Evolutionary conservation across 2,329 filamentous ascomycete species (phyloP).

Genomic region (Paramyrothecium roridum): DNA sequence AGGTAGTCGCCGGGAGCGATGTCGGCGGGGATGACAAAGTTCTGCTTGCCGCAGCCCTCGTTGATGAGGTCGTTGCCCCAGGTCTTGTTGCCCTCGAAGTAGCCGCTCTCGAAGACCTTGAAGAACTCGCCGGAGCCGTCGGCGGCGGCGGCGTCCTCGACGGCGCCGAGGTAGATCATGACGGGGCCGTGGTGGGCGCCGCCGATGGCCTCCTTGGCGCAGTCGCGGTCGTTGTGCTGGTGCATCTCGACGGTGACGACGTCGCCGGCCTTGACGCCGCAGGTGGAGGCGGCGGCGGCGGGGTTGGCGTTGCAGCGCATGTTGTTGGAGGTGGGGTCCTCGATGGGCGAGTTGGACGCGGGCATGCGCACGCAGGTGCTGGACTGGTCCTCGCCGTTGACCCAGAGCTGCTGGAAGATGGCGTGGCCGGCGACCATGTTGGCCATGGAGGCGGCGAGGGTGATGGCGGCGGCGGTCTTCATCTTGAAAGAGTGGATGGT

Average conservation of each 20-base stretch:
- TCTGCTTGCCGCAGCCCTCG: constrained; percentile 1
- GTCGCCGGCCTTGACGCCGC: neutral
- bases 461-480: neutral
- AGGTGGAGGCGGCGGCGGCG: neutral
- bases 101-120: neutral
- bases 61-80: constrained; percentile 1
- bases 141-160: constrained; percentile 1
- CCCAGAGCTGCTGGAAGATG: constrained; percentile 3
- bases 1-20: constrained; percentile 1
- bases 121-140: constrained; percentile 2
- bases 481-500: neutral
- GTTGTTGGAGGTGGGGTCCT: constrained; percentile 2
- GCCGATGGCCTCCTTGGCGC: constrained; percentile 2
- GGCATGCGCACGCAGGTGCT: constrained; percentile 3
- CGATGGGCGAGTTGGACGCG: constrained; percentile 1
- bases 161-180: constrained; percentile 2
- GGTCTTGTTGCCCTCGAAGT: constrained; percentile 1
- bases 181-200: constrained; percentile 1
- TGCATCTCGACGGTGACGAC: constrained; percentile 2
- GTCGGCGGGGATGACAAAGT: neutral
- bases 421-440: constrained; percentile 1
- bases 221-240: constrained; percentile 2
- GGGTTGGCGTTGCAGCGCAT: constrained; percentile 1
- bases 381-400: constrained; percentile 1
- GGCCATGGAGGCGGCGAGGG: constrained; percentile 1